Percentiles rank a stretch among this genome's conserved stretches.
Conservation (phyloP, 495 filamentous ascomycete species). For the Cercophora sp. region DNA sequence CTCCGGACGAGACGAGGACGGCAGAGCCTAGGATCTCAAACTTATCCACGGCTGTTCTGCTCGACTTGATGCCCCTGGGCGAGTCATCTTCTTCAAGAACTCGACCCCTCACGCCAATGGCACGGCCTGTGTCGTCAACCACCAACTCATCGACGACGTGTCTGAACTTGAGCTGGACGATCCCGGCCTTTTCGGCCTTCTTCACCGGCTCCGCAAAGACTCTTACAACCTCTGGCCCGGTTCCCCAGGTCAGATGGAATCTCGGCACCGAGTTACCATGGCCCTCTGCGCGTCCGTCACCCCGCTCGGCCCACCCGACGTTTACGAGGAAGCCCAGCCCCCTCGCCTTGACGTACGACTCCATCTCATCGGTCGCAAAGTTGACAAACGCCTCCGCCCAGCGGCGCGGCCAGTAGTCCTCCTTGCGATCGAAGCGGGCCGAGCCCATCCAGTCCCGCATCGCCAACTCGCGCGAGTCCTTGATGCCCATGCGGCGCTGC, state of each 20-base stretch:
- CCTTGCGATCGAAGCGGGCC: slow-evolving; percentile 47
- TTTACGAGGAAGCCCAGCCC: slow-evolving; percentile 42
- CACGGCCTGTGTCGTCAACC: slow-evolving; percentile 43
- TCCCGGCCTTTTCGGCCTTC: slow-evolving; percentile 39
- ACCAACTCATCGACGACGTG: slow-evolving; percentile 48
- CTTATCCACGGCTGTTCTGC: slow-evolving; percentile 32
- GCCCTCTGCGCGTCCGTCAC: slow-evolving; percentile 43
- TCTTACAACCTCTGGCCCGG: slow-evolving; percentile 49
- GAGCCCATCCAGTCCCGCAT: slow-evolving; percentile 48
- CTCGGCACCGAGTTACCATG: slow-evolving; percentile 51
- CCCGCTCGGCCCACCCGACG: slow-evolving; percentile 51
- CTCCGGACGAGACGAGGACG: slow-evolving; percentile 44
- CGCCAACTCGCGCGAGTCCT: slow-evolving; percentile 44
- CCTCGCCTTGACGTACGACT: slow-evolving; percentile 43
- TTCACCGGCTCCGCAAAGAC: slow-evolving; percentile 47
- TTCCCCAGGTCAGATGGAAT: slow-evolving; percentile 51
- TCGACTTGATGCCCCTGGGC: slow-evolving; percentile 40
- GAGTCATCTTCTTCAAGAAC: slow-evolving; percentile 41
- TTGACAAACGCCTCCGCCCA: slow-evolving; percentile 54
- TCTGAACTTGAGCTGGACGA: slow-evolving; percentile 46
- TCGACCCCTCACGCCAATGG: slow-evolving; percentile 42
- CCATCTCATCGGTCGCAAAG: slow-evolving; percentile 48
- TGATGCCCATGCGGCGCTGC: slow-evolving; percentile 49
- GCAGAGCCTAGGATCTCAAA: slow-evolving; percentile 45
- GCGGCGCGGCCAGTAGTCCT: slow-evolving; percentile 47